These are phyloP conservation scores for Pythium angustatum DNA, from an alignment of 352 stramenopile genomes.

Conservation along the genomic window DNA sequence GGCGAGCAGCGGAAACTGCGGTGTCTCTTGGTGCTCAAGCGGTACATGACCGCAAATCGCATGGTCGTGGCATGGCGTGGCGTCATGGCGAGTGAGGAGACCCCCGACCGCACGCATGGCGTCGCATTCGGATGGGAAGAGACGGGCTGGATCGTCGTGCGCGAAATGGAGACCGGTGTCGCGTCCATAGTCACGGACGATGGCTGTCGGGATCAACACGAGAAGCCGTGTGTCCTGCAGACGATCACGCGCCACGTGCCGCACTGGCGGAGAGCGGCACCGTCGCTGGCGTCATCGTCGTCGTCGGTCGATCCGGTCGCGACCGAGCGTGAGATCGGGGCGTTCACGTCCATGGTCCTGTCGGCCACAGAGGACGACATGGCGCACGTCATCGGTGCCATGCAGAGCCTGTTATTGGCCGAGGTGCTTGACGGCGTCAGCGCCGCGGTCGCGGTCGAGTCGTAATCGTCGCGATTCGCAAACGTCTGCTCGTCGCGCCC, in stretches of 20 bases:
- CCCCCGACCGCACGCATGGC: slow-evolving; percentile 24
- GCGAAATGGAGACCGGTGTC: slow-evolving; percentile 8
- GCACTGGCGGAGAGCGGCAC: neutral
- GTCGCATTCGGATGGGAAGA: slow-evolving; percentile 48
- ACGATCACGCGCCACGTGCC: slow-evolving; percentile 10
- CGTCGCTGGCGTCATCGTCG: too few relatives aligned
- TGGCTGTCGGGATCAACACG: too few relatives aligned
- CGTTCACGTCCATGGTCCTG: slow-evolving; percentile 9
- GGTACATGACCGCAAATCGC: slow-evolving; percentile 38
- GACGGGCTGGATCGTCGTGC: slow-evolving; percentile 58
- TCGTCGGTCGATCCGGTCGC: neutral
- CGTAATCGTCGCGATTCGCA: too few relatives aligned
- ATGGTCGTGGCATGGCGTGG: slow-evolving; percentile 53
- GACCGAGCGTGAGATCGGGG: slow-evolving; percentile 10
- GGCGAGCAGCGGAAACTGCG: slow-evolving; percentile 30
- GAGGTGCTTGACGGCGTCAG: slow-evolving; percentile 8
- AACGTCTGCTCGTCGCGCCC: neutral
- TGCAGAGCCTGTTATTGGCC: slow-evolving; percentile 16
- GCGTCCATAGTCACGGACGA: too few relatives aligned
- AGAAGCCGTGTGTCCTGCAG: slow-evolving; percentile 6
- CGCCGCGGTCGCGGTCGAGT: neutral
- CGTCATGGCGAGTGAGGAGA: slow-evolving; percentile 26
- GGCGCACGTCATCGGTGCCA: slow-evolving; percentile 6
- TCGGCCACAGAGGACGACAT: slow-evolving; percentile 10
- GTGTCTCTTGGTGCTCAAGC: slow-evolving; percentile 42